Base-by-base conservation (phyloP, 2,329 filamentous ascomycete species). In the Ascochyta rabiei region DNA sequence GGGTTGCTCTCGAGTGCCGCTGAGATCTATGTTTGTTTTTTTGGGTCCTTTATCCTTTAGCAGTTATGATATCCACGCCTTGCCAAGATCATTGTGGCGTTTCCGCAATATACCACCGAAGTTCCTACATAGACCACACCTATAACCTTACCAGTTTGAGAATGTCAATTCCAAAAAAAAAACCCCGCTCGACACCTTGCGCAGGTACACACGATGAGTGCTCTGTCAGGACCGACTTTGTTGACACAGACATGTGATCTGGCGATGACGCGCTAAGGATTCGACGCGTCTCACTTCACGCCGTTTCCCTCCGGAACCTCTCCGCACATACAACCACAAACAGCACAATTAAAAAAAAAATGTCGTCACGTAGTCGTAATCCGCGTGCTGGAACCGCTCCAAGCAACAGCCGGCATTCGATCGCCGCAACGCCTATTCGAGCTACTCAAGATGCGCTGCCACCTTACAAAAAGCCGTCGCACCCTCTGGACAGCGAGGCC, bases 401-500 rank as follows among this genome's bases (percentile, higher is more conserved):
- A 10, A 57, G 57, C 38, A 58, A 60, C 10, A 58, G 56, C 40
- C 62, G 66, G 8, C 37, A 44, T 5, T 65, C 64, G 5, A 34
- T 53, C 19, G 50, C 55, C 4, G 19, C 52, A 15, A 60, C 57
- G 5, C 46, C 65, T 3, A 38, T 31, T 12, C 61, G 41, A 30
- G 53, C 46, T 39, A 53, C 51, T n/a, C 48, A 45, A 16, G 58
- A 69, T 34, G 52, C 60, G 15, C 67, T 72, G 64, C 84, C 33
- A 80, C 82, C 75, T 6, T 87, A 88, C 68, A 75, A 85, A 67
- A 75, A 79, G 15, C 83, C 82, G 2, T 71, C 73, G 9, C 80
- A 81, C 50, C 77, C 83, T 0, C 79, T 88, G 18, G 83, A 80
- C 46, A 57, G 62, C 0, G 67, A 73, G 9, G 79, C 79, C 2